phyloP scores from a whole-genome alignment of 2,329 filamentous ascomycete species.

The Pyrenophora tritici-repentis region DNA sequence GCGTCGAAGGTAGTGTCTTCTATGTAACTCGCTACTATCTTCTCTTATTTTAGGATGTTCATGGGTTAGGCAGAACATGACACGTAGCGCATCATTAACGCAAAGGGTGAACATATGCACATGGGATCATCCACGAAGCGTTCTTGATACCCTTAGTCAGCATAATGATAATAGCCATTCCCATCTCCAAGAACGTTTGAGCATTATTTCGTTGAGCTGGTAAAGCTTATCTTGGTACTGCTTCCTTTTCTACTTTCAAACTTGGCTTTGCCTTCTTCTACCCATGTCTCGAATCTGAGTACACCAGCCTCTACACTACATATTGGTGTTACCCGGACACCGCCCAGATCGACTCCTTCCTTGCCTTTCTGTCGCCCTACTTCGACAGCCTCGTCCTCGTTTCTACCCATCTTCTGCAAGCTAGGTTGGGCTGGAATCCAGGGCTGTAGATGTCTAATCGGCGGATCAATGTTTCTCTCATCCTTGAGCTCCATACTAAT shows the following conservation, averaged over 20 bases:
- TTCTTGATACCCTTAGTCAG: no score
- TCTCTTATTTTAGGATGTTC: not conserved
- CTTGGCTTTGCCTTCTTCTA: conserved; percentile 67
- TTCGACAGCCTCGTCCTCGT: conserved; percentile 21
- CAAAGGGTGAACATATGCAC: no score
- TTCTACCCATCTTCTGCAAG: conserved; percentile 42
- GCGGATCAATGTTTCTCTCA: conserved; percentile 56
- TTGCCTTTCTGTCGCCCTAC: conserved; percentile 19
- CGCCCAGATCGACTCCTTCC: conserved; percentile 52
- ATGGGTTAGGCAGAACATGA: not conserved
- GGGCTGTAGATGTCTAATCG: conserved; percentile 57
- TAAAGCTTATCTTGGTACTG: conserved; percentile 24
- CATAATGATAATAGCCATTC: not conserved
- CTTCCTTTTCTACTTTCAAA: conserved; percentile 29
- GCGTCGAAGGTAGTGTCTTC: not conserved
- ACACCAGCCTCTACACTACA: conserved; percentile 68
- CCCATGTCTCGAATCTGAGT: conserved; percentile 70
- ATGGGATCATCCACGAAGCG: no score
- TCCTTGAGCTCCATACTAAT: conserved; percentile 75
- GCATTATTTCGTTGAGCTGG: conserved; percentile 15
- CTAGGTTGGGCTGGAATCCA: conserved; percentile 66
- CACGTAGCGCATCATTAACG: no score
- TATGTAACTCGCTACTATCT: not conserved
- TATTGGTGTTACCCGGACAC: conserved; percentile 63
- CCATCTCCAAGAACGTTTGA: no score